phyloP scores from a whole-genome alignment of 805 yeast species.

The Metschnikowia lachancei region DNA sequence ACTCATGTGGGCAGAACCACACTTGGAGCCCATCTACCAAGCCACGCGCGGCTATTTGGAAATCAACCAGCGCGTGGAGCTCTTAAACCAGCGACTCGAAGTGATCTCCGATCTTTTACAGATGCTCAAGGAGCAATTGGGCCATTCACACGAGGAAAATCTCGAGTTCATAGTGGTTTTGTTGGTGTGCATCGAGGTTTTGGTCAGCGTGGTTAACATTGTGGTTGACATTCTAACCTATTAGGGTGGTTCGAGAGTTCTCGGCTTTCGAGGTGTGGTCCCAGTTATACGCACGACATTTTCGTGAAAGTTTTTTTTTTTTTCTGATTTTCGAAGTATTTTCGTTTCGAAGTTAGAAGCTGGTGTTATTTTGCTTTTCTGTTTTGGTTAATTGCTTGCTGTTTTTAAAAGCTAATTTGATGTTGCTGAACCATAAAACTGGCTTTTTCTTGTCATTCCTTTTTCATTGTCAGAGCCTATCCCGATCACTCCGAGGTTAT shows the following conservation, averaged over 20 bases:
- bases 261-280: neutral
- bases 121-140: conserved; percentile 95
- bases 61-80: conserved; percentile 87
- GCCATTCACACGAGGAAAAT: conserved; percentile 89
- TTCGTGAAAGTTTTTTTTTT: too few species aligned
- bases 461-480: too few species aligned
- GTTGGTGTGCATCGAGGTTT: conserved; percentile 86
- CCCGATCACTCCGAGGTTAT: too few species aligned
- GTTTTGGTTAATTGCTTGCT: too few species aligned
- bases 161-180: conserved; percentile 88
- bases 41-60: conserved; percentile 95
- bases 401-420: too few species aligned
- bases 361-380: too few species aligned
- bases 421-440: too few species aligned
- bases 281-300: too few species aligned
- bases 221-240: conserved; percentile 52
- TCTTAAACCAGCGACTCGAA: conserved; percentile 87
- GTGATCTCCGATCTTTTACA: conserved; percentile 90
- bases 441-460: too few species aligned
- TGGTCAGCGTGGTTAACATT: conserved; percentile 83
- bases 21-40: conserved; percentile 93
- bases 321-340: too few species aligned
- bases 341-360: too few species aligned
- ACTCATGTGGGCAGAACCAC: conserved; percentile 99
- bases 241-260: neutral